Percentiles rank a stretch among this genome's conserved stretches.
These are phyloP conservation scores for Trichoderma cornu-damae DNA, from an alignment of 2,329 filamentous ascomycete species.

Conservation along the genomic window DNA sequence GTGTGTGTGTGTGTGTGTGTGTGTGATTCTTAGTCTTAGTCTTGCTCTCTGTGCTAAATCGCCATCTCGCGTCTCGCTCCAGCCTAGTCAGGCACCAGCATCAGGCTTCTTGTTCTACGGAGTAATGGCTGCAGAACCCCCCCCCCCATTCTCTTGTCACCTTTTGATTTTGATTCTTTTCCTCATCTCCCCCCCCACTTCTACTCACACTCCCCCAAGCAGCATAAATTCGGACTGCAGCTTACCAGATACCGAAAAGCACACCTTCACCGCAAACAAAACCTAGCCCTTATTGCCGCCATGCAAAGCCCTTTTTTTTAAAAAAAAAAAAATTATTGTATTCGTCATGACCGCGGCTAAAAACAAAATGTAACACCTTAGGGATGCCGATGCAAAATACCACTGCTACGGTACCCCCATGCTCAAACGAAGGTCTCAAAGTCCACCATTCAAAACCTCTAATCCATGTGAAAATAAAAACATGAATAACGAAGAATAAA, in stretches of 20 bases:
- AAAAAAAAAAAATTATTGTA: background rate
- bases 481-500: too few species aligned
- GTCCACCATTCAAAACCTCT: background rate
- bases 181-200: background rate
- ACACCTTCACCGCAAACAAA: constrained; percentile 8
- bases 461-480: too few species aligned
- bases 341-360: background rate
- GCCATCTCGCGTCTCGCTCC: background rate
- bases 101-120: background rate
- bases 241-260: constrained; percentile 1
- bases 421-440: background rate
- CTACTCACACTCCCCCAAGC: background rate
- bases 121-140: constrained; percentile 9
- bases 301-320: background rate
- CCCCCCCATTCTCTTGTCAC: too few species aligned
- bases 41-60: too few species aligned
- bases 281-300: background rate
- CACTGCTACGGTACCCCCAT: background rate
- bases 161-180: background rate
- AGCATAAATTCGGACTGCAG: background rate
- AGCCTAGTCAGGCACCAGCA: constrained; percentile 7
- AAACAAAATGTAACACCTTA: background rate
- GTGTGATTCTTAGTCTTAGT: too few species aligned
- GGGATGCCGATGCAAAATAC: background rate
- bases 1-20: too few species aligned